Base-by-base conservation (phyloP, 1,139 yeast genomes). In the Geotrichum armillariae region DNA sequence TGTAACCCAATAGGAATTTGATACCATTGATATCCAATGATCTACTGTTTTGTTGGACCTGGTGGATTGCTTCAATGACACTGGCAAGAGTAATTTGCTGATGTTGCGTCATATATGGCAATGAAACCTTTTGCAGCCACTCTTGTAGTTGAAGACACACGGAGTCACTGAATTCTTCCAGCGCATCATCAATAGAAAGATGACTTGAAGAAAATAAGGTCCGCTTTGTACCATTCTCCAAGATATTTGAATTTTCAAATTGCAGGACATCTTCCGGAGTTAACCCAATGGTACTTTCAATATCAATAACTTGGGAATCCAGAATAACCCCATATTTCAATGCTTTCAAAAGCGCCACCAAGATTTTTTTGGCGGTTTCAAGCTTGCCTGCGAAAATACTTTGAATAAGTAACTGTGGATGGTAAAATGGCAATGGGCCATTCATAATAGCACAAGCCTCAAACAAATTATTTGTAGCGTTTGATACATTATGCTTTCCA, bases 401-500 rank as follows among this genome's bases (percentile, higher is more conserved):
- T 64, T 91, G 97, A 46, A 90, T 84, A 38, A 93, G 69, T 53
- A 89, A 77, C 65, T 90, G 96, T 0, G 99, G 99, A 62, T 93
- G 98, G 61, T 87, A 93, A 1, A 90, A 70, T 0, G 98, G 97
- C 32, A 93, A 67, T 0, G 95, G 94, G 25, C 97, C 96, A 68
- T 90, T 90, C 49, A 93, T 69, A 1, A 89, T 83, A 16, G 88
- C 72, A 40, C 86, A 87, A 51, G 90, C 73, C 53, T 79, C 82
- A 60, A 87, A 78, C 1, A 81, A 72, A 56, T 80, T 82, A 53
- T 75, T 73, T 5, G 72, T 69, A 18, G 58, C 50, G 4, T 52
- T 49, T 6, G 61, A 54, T 20, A 63, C 56, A 44, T 63, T 63
- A 32, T 67, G 59, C 12, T 68, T 58, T 7, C 64, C 63, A 35